phyloP scores from a whole-genome alignment of 257 asterid genomes.

The Paulownia fortunei region DNA sequence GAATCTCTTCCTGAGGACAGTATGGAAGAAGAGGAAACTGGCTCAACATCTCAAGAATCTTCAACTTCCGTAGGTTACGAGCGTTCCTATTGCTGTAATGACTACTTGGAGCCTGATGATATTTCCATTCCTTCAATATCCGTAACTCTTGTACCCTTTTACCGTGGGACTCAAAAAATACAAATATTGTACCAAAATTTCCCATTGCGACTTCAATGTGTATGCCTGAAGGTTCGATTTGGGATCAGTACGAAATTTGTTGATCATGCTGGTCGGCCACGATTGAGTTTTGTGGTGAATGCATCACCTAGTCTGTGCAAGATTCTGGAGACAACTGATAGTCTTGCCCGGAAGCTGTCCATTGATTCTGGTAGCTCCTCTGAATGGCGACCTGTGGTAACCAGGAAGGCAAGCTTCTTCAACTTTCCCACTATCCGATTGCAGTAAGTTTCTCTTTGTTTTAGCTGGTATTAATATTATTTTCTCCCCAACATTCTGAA shows the following conservation, averaged over 20 bases:
- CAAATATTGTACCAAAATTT: slow-evolving; percentile 55
- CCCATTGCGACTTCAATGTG: slow-evolving; percentile 62
- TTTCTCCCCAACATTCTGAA: background rate
- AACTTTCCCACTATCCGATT: slow-evolving; percentile 79
- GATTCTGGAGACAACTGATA: slow-evolving; percentile 67
- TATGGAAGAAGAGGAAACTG: slow-evolving; percentile 64
- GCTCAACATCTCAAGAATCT: slow-evolving; percentile 45
- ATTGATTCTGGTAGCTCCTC: slow-evolving; percentile 74
- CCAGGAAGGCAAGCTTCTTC: slow-evolving; percentile 69
- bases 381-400: slow-evolving; percentile 82
- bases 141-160: slow-evolving; percentile 55
- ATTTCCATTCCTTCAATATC: slow-evolving; percentile 66
- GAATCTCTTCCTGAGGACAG: slow-evolving; percentile 50
- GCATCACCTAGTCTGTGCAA: slow-evolving; percentile 62
- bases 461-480: background rate
- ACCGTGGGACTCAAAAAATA: slow-evolving; percentile 66
- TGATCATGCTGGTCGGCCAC: slow-evolving; percentile 73
- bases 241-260: slow-evolving; percentile 69
- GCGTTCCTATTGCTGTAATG: slow-evolving; percentile 37
- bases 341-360: slow-evolving; percentile 59
- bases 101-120: slow-evolving; percentile 64
- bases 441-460: slow-evolving; percentile 61
- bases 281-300: slow-evolving; percentile 75
- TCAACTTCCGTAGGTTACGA: slow-evolving; percentile 36
- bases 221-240: slow-evolving; percentile 74